Base-by-base conservation (phyloP, 768 basidiomycete species). In the Cystofilobasidium ferigula region DNA sequence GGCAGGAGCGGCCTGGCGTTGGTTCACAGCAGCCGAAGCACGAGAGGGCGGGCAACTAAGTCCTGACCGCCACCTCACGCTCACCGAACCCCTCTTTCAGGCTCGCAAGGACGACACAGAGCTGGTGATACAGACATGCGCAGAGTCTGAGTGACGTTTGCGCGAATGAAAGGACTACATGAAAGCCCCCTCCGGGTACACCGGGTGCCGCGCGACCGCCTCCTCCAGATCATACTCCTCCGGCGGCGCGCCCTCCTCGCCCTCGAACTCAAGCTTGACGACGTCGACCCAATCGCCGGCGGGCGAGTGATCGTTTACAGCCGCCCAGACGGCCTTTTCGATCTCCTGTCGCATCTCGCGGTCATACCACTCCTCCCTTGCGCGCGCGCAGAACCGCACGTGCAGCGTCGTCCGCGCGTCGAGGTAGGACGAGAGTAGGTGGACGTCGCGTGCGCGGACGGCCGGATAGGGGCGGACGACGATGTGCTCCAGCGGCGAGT, bases 321-420 rank as follows among this genome's bases (percentile, higher is more conserved):
- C 51, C 28, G 51, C 51, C 30, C 51, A 54, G 51, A 54, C 28
- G 51, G 51, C 30, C 51, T 54, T 54, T 20, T 54, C 51, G 51
- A 54, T 14, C 28, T 6, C 7, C 30, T 54, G 51, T 4, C 51
- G 51, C 51, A 54, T 54, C 51, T 54, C 51, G 51, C 51, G 51
- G 30, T 54, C 51, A 18, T 54, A 54, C 51, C 51, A 54, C 8
- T 26, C 28, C 30, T 54, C 51, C 10, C 3, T 28, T 10, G 26
- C 51, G 13, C 30, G 8, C 16, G 28, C 28, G 18, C 51, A 26
- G 18, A 16, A 54, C 18, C 51, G 51, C 4, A 54, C 51, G 14
- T 54, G 51, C 28, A 54, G 51, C 5, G 14, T 9, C 2, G 28
- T 14, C 3, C 8, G 2, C 7, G 51, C 6, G 28, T 26, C 4